Evolutionary conservation across 2,329 filamentous ascomycete species (phyloP).

Genomic region (Neospermospora avenae): DNA sequence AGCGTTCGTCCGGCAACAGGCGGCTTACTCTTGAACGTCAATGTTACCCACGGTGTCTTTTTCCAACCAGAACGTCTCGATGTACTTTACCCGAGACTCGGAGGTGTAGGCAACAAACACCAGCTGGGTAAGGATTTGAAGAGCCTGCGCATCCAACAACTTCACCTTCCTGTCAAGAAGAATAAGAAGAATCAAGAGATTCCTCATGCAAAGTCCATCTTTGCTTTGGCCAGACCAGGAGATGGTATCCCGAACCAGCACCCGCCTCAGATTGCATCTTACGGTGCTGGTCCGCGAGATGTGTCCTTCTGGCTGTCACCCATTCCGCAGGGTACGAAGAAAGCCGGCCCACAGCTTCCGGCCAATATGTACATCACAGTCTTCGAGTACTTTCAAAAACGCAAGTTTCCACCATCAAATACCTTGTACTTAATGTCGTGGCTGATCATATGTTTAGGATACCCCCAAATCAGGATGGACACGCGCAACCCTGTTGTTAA

Average conservation of each 20-base stretch:
- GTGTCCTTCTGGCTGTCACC: slow-evolving; percentile 53
- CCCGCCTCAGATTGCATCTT: slow-evolving; percentile 35
- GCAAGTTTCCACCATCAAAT: slow-evolving; percentile 30
- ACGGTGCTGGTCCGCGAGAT: slow-evolving; percentile 47
- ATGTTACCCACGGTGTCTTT: slow-evolving; percentile 58
- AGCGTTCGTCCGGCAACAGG: slow-evolving; percentile 57
- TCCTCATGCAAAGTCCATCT: slow-evolving; percentile 44
- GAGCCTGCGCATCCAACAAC: slow-evolving; percentile 39
- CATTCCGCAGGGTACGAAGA: slow-evolving; percentile 26
- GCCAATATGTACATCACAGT: slow-evolving; percentile 49
- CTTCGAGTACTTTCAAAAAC: slow-evolving; percentile 50
- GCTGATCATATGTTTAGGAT: slow-evolving; percentile 45
- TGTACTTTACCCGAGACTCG: slow-evolving; percentile 36
- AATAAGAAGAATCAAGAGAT: slow-evolving; percentile 35
- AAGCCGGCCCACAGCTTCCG: slow-evolving; percentile 33
- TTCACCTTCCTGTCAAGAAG: slow-evolving; percentile 37
- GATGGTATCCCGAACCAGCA: slow-evolving; percentile 38
- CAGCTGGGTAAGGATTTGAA: slow-evolving; percentile 35
- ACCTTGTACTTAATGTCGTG: neutral
- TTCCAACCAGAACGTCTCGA: slow-evolving; percentile 46
- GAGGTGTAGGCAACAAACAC: slow-evolving; percentile 21
- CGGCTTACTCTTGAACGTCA: slow-evolving; percentile 58
- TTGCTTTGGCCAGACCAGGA: slow-evolving; percentile 40
- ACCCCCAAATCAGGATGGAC: slow-evolving; percentile 45
- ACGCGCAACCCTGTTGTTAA: slow-evolving; percentile 59